Conservation (phyloP, 2,329 filamentous ascomycete species). For the Arthrobotrys musiformis region DNA sequence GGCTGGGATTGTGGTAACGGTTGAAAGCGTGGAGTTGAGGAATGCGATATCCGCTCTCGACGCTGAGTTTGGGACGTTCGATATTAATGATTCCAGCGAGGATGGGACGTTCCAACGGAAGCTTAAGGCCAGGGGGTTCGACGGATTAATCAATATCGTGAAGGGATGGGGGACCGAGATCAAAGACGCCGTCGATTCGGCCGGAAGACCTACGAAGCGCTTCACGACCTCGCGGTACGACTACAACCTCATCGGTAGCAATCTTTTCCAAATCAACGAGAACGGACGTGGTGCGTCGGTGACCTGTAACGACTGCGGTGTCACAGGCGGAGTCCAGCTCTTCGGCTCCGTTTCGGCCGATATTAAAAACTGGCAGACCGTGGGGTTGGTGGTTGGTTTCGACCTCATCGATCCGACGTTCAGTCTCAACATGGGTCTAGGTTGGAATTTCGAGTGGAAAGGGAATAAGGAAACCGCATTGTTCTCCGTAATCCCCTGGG, state of each 20-base stretch:
- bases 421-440: constrained; percentile 27
- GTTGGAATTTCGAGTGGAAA: constrained; percentile 18
- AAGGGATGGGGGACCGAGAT: constrained; percentile 1
- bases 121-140: background rate
- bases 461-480: constrained; percentile 5
- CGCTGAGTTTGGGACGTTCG: constrained; percentile 18
- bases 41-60: constrained; percentile 13
- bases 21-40: background rate
- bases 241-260: background rate
- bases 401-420: constrained; percentile 33
- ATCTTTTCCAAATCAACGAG: constrained; percentile 38
- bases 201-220: background rate
- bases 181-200: background rate
- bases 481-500: constrained; percentile 24
- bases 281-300: background rate
- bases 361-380: constrained; percentile 6
- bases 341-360: constrained; percentile 31
- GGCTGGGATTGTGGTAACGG: background rate
- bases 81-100: background rate
- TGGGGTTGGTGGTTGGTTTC: constrained; percentile 22
- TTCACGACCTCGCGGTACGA: constrained; percentile 8
- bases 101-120: background rate
- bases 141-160: background rate
- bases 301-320: constrained; percentile 11
- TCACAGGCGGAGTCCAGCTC: constrained; percentile 12